phyloP scores from a whole-genome alignment of 1,284 basidiomycete genomes.

The Puccinia coronata region DNA sequence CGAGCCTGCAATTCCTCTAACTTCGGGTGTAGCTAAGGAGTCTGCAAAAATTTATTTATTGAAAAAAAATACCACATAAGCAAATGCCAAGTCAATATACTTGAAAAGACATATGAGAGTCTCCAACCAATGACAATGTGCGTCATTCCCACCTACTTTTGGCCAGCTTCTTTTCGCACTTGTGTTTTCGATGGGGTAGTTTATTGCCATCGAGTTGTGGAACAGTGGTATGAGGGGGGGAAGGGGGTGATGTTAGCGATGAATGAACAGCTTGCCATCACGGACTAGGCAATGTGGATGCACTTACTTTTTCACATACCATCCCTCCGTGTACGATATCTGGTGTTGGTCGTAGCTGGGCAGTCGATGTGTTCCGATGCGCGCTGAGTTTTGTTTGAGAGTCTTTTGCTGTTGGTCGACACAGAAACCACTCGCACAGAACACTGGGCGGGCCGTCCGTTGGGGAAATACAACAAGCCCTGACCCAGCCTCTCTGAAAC shows the following conservation, averaged over 20 bases:
- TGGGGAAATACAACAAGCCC: too few relatives aligned
- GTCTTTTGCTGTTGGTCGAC: too few relatives aligned
- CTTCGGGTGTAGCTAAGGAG: slow-evolving; percentile 47
- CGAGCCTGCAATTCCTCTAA: slow-evolving; percentile 44
- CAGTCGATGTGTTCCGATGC: too few relatives aligned
- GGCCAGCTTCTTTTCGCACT: slow-evolving; percentile 35
- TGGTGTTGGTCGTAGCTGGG: too few relatives aligned
- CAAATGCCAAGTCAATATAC: not conserved
- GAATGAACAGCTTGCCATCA: not conserved
- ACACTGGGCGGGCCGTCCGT: too few relatives aligned
- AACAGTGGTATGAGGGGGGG: not conserved
- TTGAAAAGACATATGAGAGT: not conserved
- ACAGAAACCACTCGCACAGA: too few relatives aligned
- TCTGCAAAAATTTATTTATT: not conserved
- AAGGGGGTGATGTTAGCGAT: not conserved
- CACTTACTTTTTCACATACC: slow-evolving; percentile 49
- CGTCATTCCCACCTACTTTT: not conserved
- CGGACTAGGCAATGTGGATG: not conserved
- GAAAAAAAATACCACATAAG: not conserved
- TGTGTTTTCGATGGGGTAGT: not conserved
- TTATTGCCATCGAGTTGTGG: not conserved
- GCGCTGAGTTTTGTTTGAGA: too few relatives aligned
- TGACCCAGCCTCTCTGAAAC: too few relatives aligned
- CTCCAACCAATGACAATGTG: not conserved
- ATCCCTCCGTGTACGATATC: too few relatives aligned